Conservation (phyloP, 139 green algal genomes). For the Trebouxia sp. region DNA sequence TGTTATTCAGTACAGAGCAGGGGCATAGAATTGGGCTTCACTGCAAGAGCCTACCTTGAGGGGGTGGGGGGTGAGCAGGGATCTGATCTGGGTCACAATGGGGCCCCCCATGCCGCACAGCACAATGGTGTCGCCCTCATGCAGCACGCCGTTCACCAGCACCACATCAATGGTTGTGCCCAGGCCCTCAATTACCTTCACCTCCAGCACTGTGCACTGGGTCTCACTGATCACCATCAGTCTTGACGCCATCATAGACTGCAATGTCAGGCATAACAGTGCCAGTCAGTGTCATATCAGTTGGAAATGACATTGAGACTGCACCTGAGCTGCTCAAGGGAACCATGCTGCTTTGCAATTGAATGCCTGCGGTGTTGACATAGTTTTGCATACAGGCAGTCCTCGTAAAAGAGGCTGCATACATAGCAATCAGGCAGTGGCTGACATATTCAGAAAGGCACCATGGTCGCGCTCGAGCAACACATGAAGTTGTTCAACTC, state of each 20-base stretch:
- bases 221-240: conserved; percentile 91
- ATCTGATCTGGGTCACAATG: conserved; percentile 92
- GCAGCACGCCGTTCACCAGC: conserved; percentile 87
- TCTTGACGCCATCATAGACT: conserved; percentile 84
- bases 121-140: conserved; percentile 93
- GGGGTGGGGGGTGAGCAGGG: conserved; percentile 93
- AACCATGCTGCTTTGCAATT: no score
- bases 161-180: conserved; percentile 98
- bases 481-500: no score
- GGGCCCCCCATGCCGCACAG: conserved; percentile 90
- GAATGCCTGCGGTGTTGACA: no score
- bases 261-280: neutral
- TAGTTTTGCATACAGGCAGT: no score
- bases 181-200: conserved; percentile 98
- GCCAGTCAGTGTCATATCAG: neutral
- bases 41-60: conserved; percentile 53
- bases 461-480: no score
- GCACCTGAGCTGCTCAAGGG: no score
- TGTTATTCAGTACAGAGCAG: neutral
- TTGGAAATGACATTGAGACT: no score
- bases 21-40: neutral
- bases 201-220: conserved; percentile 86
- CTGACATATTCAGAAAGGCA: no score
- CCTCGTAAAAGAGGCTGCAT: no score
- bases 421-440: no score